Base-by-base conservation (phyloP, 2,329 filamentous ascomycete genomes). In the Colletotrichum ledebouriae region DNA sequence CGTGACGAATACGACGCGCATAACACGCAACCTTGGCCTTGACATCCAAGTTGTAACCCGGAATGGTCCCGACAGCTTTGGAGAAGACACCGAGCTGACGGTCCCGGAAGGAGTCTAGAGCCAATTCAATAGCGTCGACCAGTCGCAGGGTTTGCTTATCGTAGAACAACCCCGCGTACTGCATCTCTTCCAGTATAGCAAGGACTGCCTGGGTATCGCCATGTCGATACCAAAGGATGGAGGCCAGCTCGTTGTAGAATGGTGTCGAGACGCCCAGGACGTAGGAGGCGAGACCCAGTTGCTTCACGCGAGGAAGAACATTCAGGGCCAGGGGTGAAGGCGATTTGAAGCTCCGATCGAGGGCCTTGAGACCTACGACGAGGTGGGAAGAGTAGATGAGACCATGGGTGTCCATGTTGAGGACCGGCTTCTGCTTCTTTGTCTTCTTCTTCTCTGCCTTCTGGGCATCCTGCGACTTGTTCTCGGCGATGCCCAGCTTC, bases 181-280 rank as follows among this genome's bases (percentile, higher is more conserved):
- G 84, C 90, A 93, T 92, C 78, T 93, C 90, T 47, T 85, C 81
- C 5, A 93, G 78, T 2, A 91, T 76, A 4, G 83, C 79, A 57
- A 89, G 78, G 25, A 91, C 85, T 1, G 82, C 82, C 3, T 74
- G 71, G 2, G 88, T 81, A 73, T 93, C 88, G 22, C 87, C 84
- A 70, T 87, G 86, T 11, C 87, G 85, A 39, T 80, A 77, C 87
- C 90, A 93, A 63, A 88, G 82, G 22, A 90, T 84, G 13, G 82
- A 78, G 25, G 93, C 82, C 39, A 94, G 83, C 56, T 87, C 83
- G 74, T 91, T 90, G 81, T 92, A 94, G 47, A 94, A 87, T 0
- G 85, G 81, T 0, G 91, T 91, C 17, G 89, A 89, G 6, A 88
- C 90, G 55, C 91, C 92, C 0, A 95, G 84, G 6, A 93, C 89